Conservation (phyloP, 2,329 filamentous ascomycete genomes). For the Epichloe brachyelytri region DNA sequence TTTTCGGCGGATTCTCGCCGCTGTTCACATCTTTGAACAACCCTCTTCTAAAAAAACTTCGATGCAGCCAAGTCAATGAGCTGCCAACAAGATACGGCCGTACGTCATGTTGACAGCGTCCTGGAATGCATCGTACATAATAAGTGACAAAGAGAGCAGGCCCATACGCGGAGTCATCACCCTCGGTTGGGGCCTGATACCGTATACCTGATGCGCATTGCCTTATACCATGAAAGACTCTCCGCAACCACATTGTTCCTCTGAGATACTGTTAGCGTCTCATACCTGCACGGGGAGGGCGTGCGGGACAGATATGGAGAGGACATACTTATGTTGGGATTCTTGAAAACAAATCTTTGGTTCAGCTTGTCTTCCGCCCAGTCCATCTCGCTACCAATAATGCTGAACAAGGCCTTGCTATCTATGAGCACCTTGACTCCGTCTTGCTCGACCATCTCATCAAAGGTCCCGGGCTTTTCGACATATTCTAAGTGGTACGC, state of each 20-base stretch:
- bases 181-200: not conserved
- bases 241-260: slow-evolving; percentile 91
- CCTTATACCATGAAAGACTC: slow-evolving; percentile 80
- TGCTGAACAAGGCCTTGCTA: slow-evolving; percentile 93
- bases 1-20: not conserved
- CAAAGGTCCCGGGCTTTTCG: slow-evolving; percentile 75
- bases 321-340: slow-evolving; percentile 95
- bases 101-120: not conserved
- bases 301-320: not conserved
- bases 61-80: not conserved
- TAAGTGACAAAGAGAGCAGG: not conserved
- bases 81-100: not conserved
- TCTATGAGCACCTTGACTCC: slow-evolving; percentile 93
- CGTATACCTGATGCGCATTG: not conserved
- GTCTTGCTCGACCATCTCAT: slow-evolving; percentile 90
- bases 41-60: not conserved
- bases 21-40: not conserved
- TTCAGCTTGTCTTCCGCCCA: slow-evolving; percentile 95
- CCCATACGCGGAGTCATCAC: not conserved
- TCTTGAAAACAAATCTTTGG: slow-evolving; percentile 84
- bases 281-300: slow-evolving; percentile 15
- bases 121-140: not conserved
- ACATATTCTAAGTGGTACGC: slow-evolving; percentile 93
- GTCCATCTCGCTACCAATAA: slow-evolving; percentile 98
- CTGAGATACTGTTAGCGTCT: slow-evolving; percentile 31